A percentile compares a stretch with the other conserved stretches of the same genome.
Conservation (phyloP, 129 eudicot species). For the Rutidosis leptorrhynchoides region DNA sequence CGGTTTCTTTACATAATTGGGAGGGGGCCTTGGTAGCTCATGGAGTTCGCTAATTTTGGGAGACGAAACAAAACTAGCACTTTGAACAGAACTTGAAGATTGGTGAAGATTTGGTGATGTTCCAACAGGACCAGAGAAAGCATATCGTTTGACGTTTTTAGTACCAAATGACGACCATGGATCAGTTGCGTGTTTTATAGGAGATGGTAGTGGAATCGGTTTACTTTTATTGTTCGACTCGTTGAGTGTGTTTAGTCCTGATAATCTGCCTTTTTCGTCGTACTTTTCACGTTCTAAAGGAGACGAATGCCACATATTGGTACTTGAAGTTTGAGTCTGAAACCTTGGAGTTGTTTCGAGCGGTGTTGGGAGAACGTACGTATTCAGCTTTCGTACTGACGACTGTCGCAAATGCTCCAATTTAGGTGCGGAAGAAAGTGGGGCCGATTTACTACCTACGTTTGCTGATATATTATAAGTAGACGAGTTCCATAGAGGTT, state of each 20-base stretch:
- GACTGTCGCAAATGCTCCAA: slow-evolving; percentile 47
- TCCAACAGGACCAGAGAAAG: slow-evolving; percentile 75
- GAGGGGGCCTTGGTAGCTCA: slow-evolving; percentile 90
- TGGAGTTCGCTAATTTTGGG: slow-evolving; percentile 86
- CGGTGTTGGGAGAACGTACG: slow-evolving; percentile 83
- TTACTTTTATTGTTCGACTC: slow-evolving; percentile 14
- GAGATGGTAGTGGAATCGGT: slow-evolving; percentile 45
- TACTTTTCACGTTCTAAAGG: slow-evolving; percentile 47
- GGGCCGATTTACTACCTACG: slow-evolving; percentile 69
- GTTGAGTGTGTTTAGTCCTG: slow-evolving; percentile 28
- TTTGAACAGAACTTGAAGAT: slow-evolving; percentile 20
- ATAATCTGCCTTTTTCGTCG: slow-evolving; percentile 40
- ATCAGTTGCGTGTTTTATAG: slow-evolving; percentile 27
- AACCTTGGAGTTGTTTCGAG: slow-evolving; percentile 39
- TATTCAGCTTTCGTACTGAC: slow-evolving; percentile 46
- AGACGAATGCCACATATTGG: slow-evolving; percentile 50
- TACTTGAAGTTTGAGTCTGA: slow-evolving; percentile 39
- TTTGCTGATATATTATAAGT: slow-evolving; percentile 26
- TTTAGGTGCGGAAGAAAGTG: slow-evolving; percentile 51
- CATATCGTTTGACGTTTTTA: slow-evolving; percentile 49
- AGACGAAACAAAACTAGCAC: slow-evolving; percentile 40
- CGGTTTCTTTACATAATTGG: slow-evolving; percentile 35
- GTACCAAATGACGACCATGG: slow-evolving; percentile 33
- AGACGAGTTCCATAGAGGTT: slow-evolving; percentile 39
- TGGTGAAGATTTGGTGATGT: slow-evolving; percentile 40